Percentiles rank a stretch among this genome's conserved stretches.
These are phyloP conservation scores for Stagonosporopsis vannaccii DNA, from an alignment of 2,329 filamentous ascomycete species.

Conservation along the genomic window DNA sequence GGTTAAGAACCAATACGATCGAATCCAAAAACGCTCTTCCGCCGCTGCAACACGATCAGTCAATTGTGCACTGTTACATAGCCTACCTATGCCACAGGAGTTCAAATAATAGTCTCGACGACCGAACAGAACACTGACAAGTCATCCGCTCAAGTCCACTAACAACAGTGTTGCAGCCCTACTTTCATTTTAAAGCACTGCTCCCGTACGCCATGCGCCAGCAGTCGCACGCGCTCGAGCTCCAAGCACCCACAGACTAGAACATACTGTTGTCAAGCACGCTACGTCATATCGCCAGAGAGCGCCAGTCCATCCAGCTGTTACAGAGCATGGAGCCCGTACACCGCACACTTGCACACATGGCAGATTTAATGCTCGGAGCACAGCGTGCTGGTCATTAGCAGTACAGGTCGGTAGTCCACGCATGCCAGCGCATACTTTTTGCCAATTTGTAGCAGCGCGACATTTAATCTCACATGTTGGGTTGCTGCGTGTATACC, in stretches of 20 bases:
- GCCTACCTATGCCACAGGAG: neutral
- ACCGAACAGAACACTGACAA: neutral
- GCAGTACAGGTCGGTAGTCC: neutral
- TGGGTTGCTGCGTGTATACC: too few relatives aligned
- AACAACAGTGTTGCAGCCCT: neutral
- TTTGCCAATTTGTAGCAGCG: neutral
- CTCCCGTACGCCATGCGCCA: too few relatives aligned
- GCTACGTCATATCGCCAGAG: neutral
- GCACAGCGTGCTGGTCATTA: neutral
- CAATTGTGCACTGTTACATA: neutral
- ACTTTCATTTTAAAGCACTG: too few relatives aligned
- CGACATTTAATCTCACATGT: neutral
- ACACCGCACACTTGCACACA: too few relatives aligned
- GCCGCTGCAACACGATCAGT: conserved; percentile 3
- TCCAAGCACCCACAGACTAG: neutral
- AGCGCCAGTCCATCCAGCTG: too few relatives aligned
- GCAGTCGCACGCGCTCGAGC: too few relatives aligned
- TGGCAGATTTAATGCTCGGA: neutral
- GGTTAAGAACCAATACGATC: conserved; percentile 40
- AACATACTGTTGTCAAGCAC: neutral
- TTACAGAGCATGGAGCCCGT: too few relatives aligned
- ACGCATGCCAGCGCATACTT: neutral
- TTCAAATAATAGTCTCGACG: neutral
- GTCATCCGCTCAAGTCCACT: neutral
- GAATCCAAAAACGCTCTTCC: conserved; percentile 34